Conservation (phyloP, 2,329 filamentous ascomycete genomes). For the Neocucurbitaria cava region DNA sequence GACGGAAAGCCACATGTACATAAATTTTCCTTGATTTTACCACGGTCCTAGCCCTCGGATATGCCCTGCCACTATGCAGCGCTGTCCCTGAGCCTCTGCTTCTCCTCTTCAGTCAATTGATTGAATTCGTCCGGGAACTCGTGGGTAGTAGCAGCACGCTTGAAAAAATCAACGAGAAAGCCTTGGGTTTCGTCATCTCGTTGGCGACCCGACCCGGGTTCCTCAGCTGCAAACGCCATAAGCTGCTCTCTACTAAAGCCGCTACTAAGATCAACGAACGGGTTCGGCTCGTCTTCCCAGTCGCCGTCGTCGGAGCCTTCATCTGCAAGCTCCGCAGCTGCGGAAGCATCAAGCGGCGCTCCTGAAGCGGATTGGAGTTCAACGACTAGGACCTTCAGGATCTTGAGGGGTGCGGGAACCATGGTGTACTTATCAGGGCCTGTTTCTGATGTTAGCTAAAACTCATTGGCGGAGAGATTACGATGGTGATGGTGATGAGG, state of each 20-base stretch:
- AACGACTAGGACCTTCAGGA: conserved; percentile 92
- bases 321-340: conserved; percentile 68
- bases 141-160: conserved; percentile 58
- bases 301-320: conserved; percentile 68
- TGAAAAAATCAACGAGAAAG: conserved; percentile 85
- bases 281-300: conserved; percentile 86
- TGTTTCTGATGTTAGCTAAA: conserved; percentile 43
- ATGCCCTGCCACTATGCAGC: conserved; percentile 32
- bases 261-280: conserved; percentile 73
- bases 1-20: neutral
- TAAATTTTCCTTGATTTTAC: neutral
- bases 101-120: conserved; percentile 62
- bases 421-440: conserved; percentile 90
- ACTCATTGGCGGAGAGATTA: neutral
- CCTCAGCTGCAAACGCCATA: conserved; percentile 74
- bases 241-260: conserved; percentile 67
- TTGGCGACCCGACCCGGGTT: conserved; percentile 62
- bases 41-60: neutral
- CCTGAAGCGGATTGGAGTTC: conserved; percentile 86
- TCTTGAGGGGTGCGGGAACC: conserved; percentile 88
- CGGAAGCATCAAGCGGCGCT: conserved; percentile 62
- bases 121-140: conserved; percentile 64
- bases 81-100: conserved; percentile 57
- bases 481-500: neutral
- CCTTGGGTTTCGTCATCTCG: conserved; percentile 90